Conservation (phyloP, 2,329 filamentous ascomycete species). For the Plenodomus biglobosus region DNA sequence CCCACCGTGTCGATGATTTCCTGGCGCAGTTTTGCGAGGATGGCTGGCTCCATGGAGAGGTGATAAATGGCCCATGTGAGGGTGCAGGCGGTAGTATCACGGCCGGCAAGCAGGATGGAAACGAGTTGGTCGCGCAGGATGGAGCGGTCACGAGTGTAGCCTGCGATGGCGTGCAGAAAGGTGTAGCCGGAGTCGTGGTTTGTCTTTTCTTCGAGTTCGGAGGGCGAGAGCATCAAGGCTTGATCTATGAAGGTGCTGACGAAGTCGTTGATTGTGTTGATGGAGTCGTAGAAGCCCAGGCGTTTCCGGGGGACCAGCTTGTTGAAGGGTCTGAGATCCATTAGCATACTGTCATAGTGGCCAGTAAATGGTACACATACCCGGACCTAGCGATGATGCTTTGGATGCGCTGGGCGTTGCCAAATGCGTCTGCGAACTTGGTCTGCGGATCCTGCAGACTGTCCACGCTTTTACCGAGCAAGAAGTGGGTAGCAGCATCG, state of each 20-base stretch:
- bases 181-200: slow-evolving; percentile 75
- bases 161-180: slow-evolving; percentile 82
- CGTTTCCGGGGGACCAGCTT: slow-evolving; percentile 63
- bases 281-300: slow-evolving; percentile 60
- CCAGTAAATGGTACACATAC: slow-evolving; percentile 37
- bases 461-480: slow-evolving; percentile 75
- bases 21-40: slow-evolving; percentile 66
- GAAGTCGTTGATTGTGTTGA: slow-evolving; percentile 73
- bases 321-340: slow-evolving; percentile 57
- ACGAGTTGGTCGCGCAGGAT: slow-evolving; percentile 80
- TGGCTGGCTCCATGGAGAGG: slow-evolving; percentile 68
- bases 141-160: slow-evolving; percentile 68
- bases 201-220: slow-evolving; percentile 72
- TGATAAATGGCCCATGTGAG: slow-evolving; percentile 84
- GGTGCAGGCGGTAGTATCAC: slow-evolving; percentile 83
- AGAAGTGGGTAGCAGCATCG: slow-evolving; percentile 82
- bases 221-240: slow-evolving; percentile 66
- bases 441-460: slow-evolving; percentile 60
- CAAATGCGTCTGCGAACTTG: slow-evolving; percentile 79
- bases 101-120: slow-evolving; percentile 74
- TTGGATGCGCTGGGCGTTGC: slow-evolving; percentile 74
- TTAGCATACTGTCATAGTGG: background rate
- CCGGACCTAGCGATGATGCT: slow-evolving; percentile 66
- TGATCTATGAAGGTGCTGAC: slow-evolving; percentile 76
- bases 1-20: slow-evolving; percentile 74